Evolutionary conservation across 768 basidiomycete genomes (phyloP).

Genomic region (Jaapia argillacea): DNA sequence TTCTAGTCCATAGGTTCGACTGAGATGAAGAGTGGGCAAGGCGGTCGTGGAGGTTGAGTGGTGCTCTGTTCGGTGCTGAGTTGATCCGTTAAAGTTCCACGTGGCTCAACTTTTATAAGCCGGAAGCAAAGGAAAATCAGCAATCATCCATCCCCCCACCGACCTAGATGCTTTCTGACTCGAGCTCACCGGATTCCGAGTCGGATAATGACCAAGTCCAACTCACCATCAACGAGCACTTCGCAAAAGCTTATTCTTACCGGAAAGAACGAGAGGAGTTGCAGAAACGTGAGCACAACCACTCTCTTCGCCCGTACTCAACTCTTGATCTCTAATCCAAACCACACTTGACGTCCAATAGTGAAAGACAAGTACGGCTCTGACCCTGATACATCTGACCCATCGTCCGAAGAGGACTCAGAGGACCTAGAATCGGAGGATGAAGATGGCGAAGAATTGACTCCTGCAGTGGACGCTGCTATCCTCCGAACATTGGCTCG

Average conservation of each 20-base stretch:
- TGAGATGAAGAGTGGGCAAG: too few species aligned
- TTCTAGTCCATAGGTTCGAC: too few species aligned
- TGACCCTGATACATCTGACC: slow-evolving; percentile 46
- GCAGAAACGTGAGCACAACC: slow-evolving; percentile 54
- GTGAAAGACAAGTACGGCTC: slow-evolving; percentile 88
- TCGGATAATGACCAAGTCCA: slow-evolving; percentile 31
- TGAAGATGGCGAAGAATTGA: slow-evolving; percentile 91
- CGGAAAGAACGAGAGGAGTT: slow-evolving; percentile 84
- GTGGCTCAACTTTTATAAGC: too few species aligned
- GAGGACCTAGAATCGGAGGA: slow-evolving; percentile 83
- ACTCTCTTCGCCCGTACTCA: slow-evolving; percentile 6
- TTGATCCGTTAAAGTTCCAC: too few species aligned
- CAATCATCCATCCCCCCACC: too few species aligned
- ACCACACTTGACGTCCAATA: slow-evolving; percentile 19
- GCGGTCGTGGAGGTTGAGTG: too few species aligned
- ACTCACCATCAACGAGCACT: slow-evolving; percentile 65
- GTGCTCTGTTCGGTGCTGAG: too few species aligned
- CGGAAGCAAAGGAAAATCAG: too few species aligned
- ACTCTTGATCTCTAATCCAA: slow-evolving; percentile 1
- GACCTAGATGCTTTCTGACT: too few species aligned
- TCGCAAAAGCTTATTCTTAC: slow-evolving; percentile 74
- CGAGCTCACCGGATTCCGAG: too few species aligned
- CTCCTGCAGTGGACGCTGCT: slow-evolving; percentile 87
- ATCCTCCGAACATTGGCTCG: slow-evolving; percentile 84
- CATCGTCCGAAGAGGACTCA: slow-evolving; percentile 44